phyloP scores from a whole-genome alignment of 208 protist genomes.

The Acanthamoeba lugdunensis region DNA sequence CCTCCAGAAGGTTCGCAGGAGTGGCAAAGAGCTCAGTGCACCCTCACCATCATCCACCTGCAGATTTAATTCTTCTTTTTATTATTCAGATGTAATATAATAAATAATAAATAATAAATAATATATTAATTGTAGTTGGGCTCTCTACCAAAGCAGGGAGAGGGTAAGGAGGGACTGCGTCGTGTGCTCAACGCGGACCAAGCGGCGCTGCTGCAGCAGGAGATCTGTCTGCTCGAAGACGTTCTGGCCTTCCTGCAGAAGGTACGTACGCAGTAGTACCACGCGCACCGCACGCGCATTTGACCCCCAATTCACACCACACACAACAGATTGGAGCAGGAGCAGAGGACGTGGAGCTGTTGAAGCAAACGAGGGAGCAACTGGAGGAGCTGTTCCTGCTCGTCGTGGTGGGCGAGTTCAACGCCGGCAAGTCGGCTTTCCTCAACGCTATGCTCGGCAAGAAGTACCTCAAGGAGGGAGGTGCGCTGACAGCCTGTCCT shows the following conservation, averaged over 20 bases:
- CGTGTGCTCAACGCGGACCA: conserved; percentile 31
- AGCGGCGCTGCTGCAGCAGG: conserved; percentile 8
- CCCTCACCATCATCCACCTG: neutral
- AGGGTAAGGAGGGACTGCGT: neutral
- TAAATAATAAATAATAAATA: too few relatives aligned
- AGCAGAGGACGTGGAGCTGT: conserved; percentile 41
- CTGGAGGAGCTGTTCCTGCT: conserved; percentile 77
- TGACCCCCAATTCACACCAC: neutral
- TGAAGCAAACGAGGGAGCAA: conserved; percentile 25
- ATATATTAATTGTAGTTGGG: neutral
- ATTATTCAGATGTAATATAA: too few relatives aligned
- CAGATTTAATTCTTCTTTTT: neutral
- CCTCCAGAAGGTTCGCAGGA: too few relatives aligned
- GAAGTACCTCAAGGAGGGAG: conserved; percentile 77
- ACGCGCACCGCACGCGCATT: neutral
- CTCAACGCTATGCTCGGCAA: conserved; percentile 80
- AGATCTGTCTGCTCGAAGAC: conserved; percentile 7
- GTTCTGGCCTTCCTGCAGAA: conserved; percentile 2
- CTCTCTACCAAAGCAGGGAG: neutral
- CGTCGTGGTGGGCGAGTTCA: conserved; percentile 81
- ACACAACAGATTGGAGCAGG: neutral
- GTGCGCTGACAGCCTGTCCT: neutral
- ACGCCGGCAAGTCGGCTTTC: conserved; percentile 81
- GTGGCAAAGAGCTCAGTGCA: neutral
- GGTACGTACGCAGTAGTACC: neutral